phyloP scores from a whole-genome alignment of 1,284 basidiomycete genomes.

The Paramarasmius palmivorus region DNA sequence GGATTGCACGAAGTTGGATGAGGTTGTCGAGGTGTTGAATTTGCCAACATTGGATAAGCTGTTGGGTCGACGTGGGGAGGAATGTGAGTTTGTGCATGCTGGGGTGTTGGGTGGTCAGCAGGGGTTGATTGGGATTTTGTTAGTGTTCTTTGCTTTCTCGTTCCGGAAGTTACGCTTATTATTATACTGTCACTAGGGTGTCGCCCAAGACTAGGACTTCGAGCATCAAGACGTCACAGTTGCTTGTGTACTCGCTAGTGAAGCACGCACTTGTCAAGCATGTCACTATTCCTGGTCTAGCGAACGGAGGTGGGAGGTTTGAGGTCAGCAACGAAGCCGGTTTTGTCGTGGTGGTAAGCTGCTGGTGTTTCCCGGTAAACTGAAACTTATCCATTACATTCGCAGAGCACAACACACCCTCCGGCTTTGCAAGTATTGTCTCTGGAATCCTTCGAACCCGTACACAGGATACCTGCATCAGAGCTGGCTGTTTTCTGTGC shows the following conservation, averaged over 20 bases:
- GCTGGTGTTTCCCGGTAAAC: background rate
- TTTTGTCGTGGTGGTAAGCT: constrained; percentile 58
- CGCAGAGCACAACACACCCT: constrained; percentile 58
- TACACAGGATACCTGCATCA: constrained; percentile 51
- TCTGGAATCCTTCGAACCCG: constrained; percentile 46
- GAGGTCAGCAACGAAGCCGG: constrained; percentile 48
- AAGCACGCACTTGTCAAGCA: constrained; percentile 56
- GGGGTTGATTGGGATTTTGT: constrained; percentile 62
- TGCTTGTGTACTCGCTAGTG: constrained; percentile 63
- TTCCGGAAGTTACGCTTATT: background rate
- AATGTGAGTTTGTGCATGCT: constrained; percentile 43
- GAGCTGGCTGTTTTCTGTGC: constrained; percentile 42
- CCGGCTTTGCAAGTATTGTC: constrained; percentile 59
- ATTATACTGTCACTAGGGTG: background rate
- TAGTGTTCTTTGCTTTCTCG: constrained; percentile 27
- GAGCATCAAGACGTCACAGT: constrained; percentile 26
- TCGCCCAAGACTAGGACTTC: constrained; percentile 8
- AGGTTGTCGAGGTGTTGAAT: constrained; percentile 56
- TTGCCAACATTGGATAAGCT: constrained; percentile 27
- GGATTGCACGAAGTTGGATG: constrained; percentile 62
- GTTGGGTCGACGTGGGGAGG: constrained; percentile 19
- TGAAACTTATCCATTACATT: background rate
- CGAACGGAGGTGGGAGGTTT: constrained; percentile 37
- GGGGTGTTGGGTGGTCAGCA: constrained; percentile 38
- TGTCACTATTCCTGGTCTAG: constrained; percentile 42